Evolutionary conservation across 1,284 basidiomycete species (phyloP), one percentile per base, ranked within the genome.

Genomic region (Marasmius oreades): DNA sequence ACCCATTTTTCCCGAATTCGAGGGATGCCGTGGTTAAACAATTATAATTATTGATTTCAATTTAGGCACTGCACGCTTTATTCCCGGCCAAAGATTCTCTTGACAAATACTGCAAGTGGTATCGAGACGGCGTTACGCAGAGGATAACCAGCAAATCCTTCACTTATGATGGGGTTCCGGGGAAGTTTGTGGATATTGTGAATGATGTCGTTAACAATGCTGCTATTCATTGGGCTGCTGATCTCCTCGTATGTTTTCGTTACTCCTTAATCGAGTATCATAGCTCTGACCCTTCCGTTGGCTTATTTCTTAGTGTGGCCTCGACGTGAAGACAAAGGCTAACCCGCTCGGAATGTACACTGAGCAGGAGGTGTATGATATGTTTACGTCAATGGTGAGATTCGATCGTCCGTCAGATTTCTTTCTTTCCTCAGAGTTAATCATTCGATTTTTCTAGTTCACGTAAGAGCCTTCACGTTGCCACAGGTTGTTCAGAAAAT

Each of bases 131-230:
- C 44, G 58, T 66, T 10, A 56, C 47, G 1, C 57, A 64, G 52
- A 62, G 66, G 43, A 69, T 74, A 44, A 63, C 66, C 31, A 66
- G 69, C 44, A 65, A 66, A 28, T 66, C 70, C 5, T 74, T 68
- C 66, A 64, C 59, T 60, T 71, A 62, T 26, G 67, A 66, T 51
- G 74, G 73, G 23, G 67, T 73, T n/a, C 56, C 69, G 3, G 75
- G 72, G 2, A 73, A 67, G 10, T 78, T 77, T 52, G 65, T 88
- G 52, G 84, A 90, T 64, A 72, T 89, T 47, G 80, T 87, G 20
- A 73, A 76, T 36, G 80, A 86, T 56, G 83, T 88, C 7, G 74
- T 84, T 65, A 85, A 85, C 61, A 67, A 77, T 7, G 70, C 78
- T 8, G 76, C 77, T 3, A 73, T 81, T 5, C 73, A 79, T 56